Percentiles rank a stretch among this genome's conserved stretches.
These are phyloP conservation scores for Phytophthora palmivora DNA, from an alignment of 352 stramenopile species.

Conservation along the genomic window DNA sequence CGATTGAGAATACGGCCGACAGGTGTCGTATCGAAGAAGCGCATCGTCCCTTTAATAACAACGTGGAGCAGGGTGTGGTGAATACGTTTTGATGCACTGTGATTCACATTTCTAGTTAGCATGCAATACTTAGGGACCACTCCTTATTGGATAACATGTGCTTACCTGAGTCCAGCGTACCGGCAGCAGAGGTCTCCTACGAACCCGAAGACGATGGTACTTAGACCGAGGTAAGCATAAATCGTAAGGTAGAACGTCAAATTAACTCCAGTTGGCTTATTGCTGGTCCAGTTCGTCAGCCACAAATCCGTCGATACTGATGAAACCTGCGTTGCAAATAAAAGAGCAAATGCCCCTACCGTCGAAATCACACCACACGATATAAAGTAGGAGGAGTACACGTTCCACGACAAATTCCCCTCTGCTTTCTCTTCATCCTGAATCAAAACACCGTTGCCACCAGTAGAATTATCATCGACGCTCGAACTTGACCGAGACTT, in stretches of 20 bases:
- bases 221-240: slow-evolving; percentile 65
- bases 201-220: slow-evolving; percentile 60
- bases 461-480: slow-evolving; percentile 3
- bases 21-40: slow-evolving; percentile 88
- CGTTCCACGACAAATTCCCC: slow-evolving; percentile 42
- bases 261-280: slow-evolving; percentile 24
- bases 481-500: slow-evolving; percentile 26
- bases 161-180: slow-evolving; percentile 63
- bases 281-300: slow-evolving; percentile 65
- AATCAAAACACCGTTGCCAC: slow-evolving; percentile 34
- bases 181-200: slow-evolving; percentile 53
- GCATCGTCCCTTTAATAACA: slow-evolving; percentile 81
- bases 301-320: slow-evolving; percentile 72
- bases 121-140: not conserved
- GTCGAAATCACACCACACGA: slow-evolving; percentile 51
- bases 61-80: slow-evolving; percentile 67
- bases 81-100: slow-evolving; percentile 66
- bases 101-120: slow-evolving; percentile 21
- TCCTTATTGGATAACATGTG: not conserved
- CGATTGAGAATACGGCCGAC: slow-evolving; percentile 82
- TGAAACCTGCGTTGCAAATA: slow-evolving; percentile 56
- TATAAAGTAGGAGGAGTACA: slow-evolving; percentile 59
- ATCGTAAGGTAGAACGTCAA: slow-evolving; percentile 59
- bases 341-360: slow-evolving; percentile 40
- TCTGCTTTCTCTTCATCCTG: slow-evolving; percentile 57